Conservation (phyloP, 257 asterid genomes). For the Nyctanthes arbortristis region DNA sequence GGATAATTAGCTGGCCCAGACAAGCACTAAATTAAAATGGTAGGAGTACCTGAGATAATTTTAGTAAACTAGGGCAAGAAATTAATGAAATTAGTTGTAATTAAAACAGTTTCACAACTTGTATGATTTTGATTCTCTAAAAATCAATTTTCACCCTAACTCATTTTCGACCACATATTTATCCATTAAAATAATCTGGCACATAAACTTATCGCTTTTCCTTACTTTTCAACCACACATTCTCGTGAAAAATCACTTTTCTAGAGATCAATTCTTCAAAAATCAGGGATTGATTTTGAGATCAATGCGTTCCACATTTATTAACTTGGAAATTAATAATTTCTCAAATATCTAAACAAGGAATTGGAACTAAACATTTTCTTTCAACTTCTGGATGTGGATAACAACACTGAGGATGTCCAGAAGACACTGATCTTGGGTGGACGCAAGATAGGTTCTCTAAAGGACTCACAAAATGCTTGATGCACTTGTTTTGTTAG, state of each 20-base stretch:
- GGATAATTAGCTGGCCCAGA: too few relatives aligned
- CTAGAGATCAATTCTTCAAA: too few relatives aligned
- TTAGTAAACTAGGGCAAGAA: too few relatives aligned
- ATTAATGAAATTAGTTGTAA: too few relatives aligned
- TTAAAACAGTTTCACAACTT: too few relatives aligned
- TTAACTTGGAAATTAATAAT: background rate
- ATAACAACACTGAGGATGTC: background rate
- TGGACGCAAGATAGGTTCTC: background rate
- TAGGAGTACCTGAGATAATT: background rate
- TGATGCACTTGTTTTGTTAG: conserved; percentile 9
- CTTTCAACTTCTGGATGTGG: background rate
- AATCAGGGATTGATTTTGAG: background rate
- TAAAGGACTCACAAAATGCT: background rate
- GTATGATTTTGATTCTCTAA: too few relatives aligned
- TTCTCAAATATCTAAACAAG: background rate
- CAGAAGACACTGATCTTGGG: background rate
- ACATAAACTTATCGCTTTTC: too few relatives aligned
- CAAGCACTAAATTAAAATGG: background rate
- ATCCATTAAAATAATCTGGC: too few relatives aligned
- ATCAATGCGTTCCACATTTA: background rate
- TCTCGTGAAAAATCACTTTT: too few relatives aligned
- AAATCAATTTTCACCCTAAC: too few relatives aligned
- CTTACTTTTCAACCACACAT: too few relatives aligned
- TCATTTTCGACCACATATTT: too few relatives aligned
- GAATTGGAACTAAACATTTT: background rate